Evolutionary conservation across 108 stramenopile species (phyloP), one percentile per base, ranked within the genome.

Genomic region (Chaetoceros muelleri): DNA sequence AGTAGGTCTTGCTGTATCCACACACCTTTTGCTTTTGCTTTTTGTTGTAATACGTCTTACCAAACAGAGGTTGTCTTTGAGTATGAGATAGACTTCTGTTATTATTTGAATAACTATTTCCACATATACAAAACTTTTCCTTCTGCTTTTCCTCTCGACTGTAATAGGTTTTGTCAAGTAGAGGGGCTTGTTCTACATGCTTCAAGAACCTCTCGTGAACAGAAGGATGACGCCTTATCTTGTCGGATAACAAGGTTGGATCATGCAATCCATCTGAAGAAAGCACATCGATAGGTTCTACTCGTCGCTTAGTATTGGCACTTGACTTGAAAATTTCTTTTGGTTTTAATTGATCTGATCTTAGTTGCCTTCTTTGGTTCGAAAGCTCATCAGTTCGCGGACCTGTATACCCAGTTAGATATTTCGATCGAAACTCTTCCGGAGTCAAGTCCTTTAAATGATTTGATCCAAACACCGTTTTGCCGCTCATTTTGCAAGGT

Each of bases 391-490:
- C 71, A 23, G 67, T 53, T 52, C 30, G 56, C 1, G 80, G 79
- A 17, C 81, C 75, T 23, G 58, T 82, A 58, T 90, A 90, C 17
- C 85, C 89, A 2, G 81, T 90, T 13, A 92, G 58, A 52, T 70
- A 92, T 31, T 67, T 68, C 16, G 69, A 60, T 53, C 76, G 66
- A 69, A 92, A 92, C 57, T 92, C 90, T 50, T 74, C 76, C 0
- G 71, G 70, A 10, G 80, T 73, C 45, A 92, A 69, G 53, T 92
- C 90, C 48, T 76, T 66, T 40, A 92, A 84, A 7, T 72, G 69
- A 53, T 79, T 87, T 16, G 80, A 80, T 0, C 84, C 90, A 80
- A 92, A 92, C 26, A 87, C 80, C 18, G 70, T 69, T 55, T 78
- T 74, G 13, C 83, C 81, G 1, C 82, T 85, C 62, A 92, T 46